These are phyloP conservation scores for Metschnikowia kunwiensis DNA, from an alignment of 805 yeast genomes.

Conservation along the genomic window DNA sequence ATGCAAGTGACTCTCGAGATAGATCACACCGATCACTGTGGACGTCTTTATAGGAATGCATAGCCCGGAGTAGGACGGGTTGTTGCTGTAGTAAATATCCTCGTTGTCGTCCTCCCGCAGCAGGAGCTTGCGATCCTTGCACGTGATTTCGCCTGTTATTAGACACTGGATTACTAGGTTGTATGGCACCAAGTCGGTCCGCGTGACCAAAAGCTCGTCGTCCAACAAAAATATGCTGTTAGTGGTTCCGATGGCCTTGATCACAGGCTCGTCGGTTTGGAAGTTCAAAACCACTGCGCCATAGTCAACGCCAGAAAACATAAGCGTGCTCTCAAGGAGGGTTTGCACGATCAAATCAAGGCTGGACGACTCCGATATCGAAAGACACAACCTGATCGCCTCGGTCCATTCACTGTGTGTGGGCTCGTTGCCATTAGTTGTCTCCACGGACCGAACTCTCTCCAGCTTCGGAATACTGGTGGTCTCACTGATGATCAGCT, in stretches of 20 bases:
- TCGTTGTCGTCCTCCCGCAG: conserved; percentile 28
- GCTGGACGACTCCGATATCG: conserved; percentile 46
- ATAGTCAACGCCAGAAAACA: conserved; percentile 32
- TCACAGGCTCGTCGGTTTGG: conserved; percentile 22
- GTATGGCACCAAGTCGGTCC: conserved; percentile 45
- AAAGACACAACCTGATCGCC: conserved; percentile 47
- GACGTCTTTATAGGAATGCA: conserved; percentile 46
- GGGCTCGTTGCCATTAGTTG: conserved; percentile 3
- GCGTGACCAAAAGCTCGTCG: conserved; percentile 34
- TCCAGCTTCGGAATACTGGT: conserved; percentile 7
- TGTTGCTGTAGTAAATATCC: conserved; percentile 40
- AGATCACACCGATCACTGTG: conserved; percentile 45
- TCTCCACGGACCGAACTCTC: conserved; percentile 3
- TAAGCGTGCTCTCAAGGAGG: conserved; percentile 38
- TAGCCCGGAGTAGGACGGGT: conserved; percentile 33
- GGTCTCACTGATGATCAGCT: conserved; percentile 1
- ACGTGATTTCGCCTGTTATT: conserved; percentile 34
- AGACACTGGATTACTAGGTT: conserved; percentile 37
- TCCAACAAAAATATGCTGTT: conserved; percentile 24
- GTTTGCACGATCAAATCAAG: conserved; percentile 35
- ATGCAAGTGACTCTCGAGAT: conserved; percentile 31
- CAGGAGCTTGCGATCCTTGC: conserved; percentile 31
- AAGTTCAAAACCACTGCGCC: conserved; percentile 30
- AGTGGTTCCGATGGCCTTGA: conserved; percentile 29
- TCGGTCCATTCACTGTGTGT: conserved; percentile 21